A percentile compares a stretch with the other conserved stretches of the same genome.
These are phyloP conservation scores for Lavandula angustifolia DNA, from an alignment of 257 asterid species.

Conservation along the genomic window DNA sequence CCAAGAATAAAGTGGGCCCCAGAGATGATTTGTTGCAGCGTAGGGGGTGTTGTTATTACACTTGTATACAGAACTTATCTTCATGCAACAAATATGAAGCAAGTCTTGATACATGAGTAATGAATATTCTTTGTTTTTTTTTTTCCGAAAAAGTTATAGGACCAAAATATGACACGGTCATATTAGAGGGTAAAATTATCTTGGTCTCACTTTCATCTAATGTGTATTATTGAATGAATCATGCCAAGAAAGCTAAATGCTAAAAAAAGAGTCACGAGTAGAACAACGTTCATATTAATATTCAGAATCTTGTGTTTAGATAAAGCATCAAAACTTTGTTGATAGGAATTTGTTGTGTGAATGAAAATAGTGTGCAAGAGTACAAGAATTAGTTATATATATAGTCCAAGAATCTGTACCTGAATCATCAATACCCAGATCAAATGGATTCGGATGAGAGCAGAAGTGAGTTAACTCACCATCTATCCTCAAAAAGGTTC, in stretches of 20 bases:
- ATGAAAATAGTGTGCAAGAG: slow-evolving; percentile 41
- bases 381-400: slow-evolving; percentile 24
- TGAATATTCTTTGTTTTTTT: no score
- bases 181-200: no score
- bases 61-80: neutral
- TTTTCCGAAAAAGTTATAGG: no score
- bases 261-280: no score
- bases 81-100: no score
- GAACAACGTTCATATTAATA: no score
- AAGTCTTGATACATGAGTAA: no score
- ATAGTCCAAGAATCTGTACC: neutral
- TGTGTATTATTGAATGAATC: neutral
- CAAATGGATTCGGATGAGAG: slow-evolving; percentile 41
- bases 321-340: slow-evolving; percentile 19
- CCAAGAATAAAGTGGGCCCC: no score
- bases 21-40: no score
- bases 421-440: slow-evolving; percentile 1
- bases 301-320: neutral
- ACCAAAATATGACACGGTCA: no score
- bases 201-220: neutral
- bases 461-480: neutral
- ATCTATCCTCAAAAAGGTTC: slow-evolving; percentile 43
- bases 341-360: slow-evolving; percentile 41
- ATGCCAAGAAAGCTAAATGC: slow-evolving; percentile 2
- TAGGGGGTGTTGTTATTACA: no score